Conservation (phyloP, 73 alveolate species). For the Tetrahymena thermophila region DNA sequence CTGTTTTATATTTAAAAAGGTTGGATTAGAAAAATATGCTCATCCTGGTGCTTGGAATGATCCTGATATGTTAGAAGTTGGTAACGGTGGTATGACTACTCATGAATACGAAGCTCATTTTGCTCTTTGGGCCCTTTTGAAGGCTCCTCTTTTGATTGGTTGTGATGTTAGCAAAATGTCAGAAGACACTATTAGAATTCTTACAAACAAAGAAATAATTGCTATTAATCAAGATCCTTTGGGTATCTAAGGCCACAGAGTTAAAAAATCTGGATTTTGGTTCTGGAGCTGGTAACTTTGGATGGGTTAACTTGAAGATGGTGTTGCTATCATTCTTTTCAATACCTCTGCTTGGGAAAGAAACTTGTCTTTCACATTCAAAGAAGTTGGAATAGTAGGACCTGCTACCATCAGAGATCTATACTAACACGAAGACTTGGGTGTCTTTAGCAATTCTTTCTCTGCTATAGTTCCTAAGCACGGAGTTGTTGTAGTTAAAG, state of each 20-base stretch:
- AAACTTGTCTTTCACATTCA: slow-evolving; percentile 6
- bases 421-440: slow-evolving; percentile 4
- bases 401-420: slow-evolving; percentile 12
- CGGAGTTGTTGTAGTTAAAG: slow-evolving; percentile 20
- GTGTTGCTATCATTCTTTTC: slow-evolving; percentile 21
- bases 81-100: slow-evolving; percentile 84
- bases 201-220: slow-evolving; percentile 78
- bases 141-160: slow-evolving; percentile 94
- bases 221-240: slow-evolving; percentile 90
- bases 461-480: slow-evolving; percentile 8
- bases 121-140: slow-evolving; percentile 93
- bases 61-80: slow-evolving; percentile 97
- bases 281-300: slow-evolving; percentile 7
- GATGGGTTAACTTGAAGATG: slow-evolving; percentile 21
- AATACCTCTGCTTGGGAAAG: slow-evolving; percentile 7
- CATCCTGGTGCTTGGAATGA: slow-evolving; percentile 99
- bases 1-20: not conserved
- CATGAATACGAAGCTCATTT: slow-evolving; percentile 89
- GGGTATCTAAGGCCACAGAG: slow-evolving; percentile 82
- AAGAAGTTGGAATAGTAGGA: slow-evolving; percentile 22
- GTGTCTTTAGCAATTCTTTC: not conserved
- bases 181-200: slow-evolving; percentile 54
- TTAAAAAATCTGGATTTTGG: slow-evolving; percentile 12
- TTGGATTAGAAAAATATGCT: slow-evolving; percentile 57
- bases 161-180: slow-evolving; percentile 73